Conservation (phyloP, 2,329 filamentous ascomycete species). For the Samsoniella hepiali region DNA sequence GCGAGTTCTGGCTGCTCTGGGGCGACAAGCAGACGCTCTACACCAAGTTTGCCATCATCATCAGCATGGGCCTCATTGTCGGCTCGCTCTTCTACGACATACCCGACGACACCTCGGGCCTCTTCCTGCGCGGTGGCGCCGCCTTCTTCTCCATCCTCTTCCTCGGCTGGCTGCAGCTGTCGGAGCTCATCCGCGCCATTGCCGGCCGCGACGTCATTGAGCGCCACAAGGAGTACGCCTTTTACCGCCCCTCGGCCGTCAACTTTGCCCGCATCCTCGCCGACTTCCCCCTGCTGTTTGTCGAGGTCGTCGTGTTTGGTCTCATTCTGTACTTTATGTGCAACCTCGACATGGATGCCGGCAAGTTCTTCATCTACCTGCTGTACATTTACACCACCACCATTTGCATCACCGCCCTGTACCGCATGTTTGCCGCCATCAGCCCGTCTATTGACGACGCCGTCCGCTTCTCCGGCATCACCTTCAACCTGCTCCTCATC, state of each 20-base stretch:
- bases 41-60: slow-evolving; percentile 76
- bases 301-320: slow-evolving; percentile 65
- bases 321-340: slow-evolving; percentile 74
- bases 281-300: slow-evolving; percentile 58
- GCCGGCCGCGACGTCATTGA: slow-evolving; percentile 61
- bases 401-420: slow-evolving; percentile 54
- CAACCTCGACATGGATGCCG: slow-evolving; percentile 60
- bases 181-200: slow-evolving; percentile 75
- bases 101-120: slow-evolving; percentile 54
- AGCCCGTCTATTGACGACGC: slow-evolving; percentile 62
- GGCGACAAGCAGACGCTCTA: slow-evolving; percentile 72
- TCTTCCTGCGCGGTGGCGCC: slow-evolving; percentile 52
- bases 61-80: slow-evolving; percentile 70
- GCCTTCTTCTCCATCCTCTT: slow-evolving; percentile 52
- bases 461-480: slow-evolving; percentile 52
- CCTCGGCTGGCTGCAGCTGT: slow-evolving; percentile 64
- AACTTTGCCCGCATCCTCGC: slow-evolving; percentile 51
- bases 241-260: slow-evolving; percentile 53
- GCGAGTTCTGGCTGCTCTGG: slow-evolving; percentile 75
- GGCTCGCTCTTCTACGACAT: slow-evolving; percentile 76
- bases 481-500: slow-evolving; percentile 60
- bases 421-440: slow-evolving; percentile 54
- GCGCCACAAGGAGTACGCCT: slow-evolving; percentile 46
- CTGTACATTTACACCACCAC: slow-evolving; percentile 57
- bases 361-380: slow-evolving; percentile 64